Base-by-base conservation (phyloP, 768 basidiomycete genomes). In the Boletus sp. region DNA sequence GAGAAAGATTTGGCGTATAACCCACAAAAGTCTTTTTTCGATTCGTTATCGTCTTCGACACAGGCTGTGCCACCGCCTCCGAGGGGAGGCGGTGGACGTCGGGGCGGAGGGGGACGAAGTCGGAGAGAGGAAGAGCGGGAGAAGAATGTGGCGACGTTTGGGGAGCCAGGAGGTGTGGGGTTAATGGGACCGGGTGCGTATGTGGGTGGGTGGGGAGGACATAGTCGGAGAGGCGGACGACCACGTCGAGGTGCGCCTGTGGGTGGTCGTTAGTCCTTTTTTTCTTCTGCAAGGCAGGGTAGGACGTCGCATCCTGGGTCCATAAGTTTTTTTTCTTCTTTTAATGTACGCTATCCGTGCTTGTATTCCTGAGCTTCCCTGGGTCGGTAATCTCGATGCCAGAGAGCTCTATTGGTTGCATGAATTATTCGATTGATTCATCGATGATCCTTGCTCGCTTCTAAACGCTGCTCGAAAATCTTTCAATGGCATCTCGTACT, bases 61-160 rank as follows among this genome's bases (percentile, higher is more conserved):
- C 76, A 70, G 49, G 66, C 60, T 32, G 60, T 17, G 44, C 72
- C 67, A 0, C 72, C 69, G 4, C 61, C 65, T 1, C 44, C 60
- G 19, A 67, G 76, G 27, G 75, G 76, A 15, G 73, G 77, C 3
- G 73, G 72, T 35, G 71, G 75, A 7, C 64, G 79, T 40, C 65
- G 77, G 0, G 72, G 79, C 15, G 77, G 79, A 5, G 77, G 72
- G 0, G 89, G 85, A 1, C 75, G 85, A 49, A 88, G 83, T 60
- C 77, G 90, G 61, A 72, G 90, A 41, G 90, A 93, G 61, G 91
- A 92, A 62, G 90, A 93, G 66, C 72, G 90, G 55, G 88, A 90
- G 70, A 83, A 81, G 70, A 93, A 93, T 62, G 83, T 93, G 9
- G 87, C 87, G 30, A 93, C 90, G 8, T 93, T 93, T 76, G 91